A percentile compares a stretch with the other conserved stretches of the same genome.
Evolutionary conservation across 306 rosid species (phyloP).

Genomic region (Crotalaria pallida): DNA sequence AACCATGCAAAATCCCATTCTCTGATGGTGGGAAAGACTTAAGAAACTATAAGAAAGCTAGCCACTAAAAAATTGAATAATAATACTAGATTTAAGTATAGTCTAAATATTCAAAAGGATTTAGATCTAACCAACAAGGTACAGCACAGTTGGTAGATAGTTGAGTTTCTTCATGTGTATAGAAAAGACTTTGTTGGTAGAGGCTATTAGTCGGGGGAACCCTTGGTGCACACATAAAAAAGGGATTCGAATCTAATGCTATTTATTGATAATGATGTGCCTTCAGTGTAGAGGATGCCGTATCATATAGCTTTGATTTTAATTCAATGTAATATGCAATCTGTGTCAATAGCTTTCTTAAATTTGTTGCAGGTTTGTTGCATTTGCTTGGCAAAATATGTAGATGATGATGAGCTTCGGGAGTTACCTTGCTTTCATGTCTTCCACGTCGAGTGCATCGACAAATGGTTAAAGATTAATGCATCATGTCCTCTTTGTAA

Average conservation of each 20-base stretch:
- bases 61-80: neutral
- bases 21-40: neutral
- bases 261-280: neutral
- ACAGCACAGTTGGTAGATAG: too few species aligned
- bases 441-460: conserved; percentile 61
- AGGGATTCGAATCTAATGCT: neutral
- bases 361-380: conserved; percentile 53
- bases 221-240: too few species aligned
- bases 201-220: too few species aligned
- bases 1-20: neutral
- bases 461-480: conserved; percentile 77
- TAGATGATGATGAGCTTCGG: conserved; percentile 58
- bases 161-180: too few species aligned
- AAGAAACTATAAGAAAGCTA: neutral
- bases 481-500: conserved; percentile 76
- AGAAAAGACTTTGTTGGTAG: too few species aligned
- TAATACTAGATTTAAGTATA: neutral
- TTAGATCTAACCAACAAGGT: too few species aligned
- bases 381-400: conserved; percentile 65
- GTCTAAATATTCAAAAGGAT: neutral
- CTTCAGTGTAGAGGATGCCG: neutral
- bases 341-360: neutral
- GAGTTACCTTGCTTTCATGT: conserved; percentile 69
- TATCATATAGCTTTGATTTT: neutral
- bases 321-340: neutral